Conservation (phyloP, 306 rosid genomes). For the Acacia confusa region DNA sequence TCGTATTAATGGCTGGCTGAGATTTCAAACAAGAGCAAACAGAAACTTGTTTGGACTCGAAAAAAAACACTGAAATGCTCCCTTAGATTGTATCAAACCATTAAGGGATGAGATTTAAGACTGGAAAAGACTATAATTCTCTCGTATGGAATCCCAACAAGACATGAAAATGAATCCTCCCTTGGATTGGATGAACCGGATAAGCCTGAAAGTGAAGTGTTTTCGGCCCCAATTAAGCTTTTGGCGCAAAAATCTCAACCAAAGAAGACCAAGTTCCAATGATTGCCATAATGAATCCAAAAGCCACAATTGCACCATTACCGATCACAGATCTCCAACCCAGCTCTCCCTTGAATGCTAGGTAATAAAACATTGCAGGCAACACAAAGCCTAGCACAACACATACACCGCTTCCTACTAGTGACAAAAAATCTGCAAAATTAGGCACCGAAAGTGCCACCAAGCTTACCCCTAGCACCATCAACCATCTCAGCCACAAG, state of each 20-base stretch:
- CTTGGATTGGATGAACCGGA: neutral
- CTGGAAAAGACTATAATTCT: neutral
- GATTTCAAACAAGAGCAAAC: neutral
- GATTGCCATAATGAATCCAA: constrained; percentile 52
- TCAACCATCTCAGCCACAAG: constrained; percentile 70
- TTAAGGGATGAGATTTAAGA: neutral
- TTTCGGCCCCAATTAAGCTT: constrained; percentile 29
- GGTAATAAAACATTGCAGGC: constrained; percentile 66
- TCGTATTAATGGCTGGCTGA: neutral
- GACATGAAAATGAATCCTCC: neutral
- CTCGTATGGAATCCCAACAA: neutral
- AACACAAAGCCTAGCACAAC: constrained; percentile 64
- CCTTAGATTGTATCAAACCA: neutral
- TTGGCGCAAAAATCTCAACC: constrained; percentile 52
- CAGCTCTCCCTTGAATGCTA: constrained; percentile 65
- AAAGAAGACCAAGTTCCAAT: constrained; percentile 57
- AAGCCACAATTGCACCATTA: constrained; percentile 54
- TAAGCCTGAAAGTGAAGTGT: neutral
- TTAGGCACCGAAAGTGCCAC: constrained; percentile 74
- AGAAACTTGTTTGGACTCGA: neutral
- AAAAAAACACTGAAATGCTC: neutral
- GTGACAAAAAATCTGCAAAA: constrained; percentile 72
- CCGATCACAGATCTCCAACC: constrained; percentile 49
- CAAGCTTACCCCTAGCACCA: constrained; percentile 58
- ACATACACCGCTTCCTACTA: constrained; percentile 76